Base-by-base conservation (phyloP, 2,329 filamentous ascomycete species). In the Sclerotiophoma versabilis region DNA sequence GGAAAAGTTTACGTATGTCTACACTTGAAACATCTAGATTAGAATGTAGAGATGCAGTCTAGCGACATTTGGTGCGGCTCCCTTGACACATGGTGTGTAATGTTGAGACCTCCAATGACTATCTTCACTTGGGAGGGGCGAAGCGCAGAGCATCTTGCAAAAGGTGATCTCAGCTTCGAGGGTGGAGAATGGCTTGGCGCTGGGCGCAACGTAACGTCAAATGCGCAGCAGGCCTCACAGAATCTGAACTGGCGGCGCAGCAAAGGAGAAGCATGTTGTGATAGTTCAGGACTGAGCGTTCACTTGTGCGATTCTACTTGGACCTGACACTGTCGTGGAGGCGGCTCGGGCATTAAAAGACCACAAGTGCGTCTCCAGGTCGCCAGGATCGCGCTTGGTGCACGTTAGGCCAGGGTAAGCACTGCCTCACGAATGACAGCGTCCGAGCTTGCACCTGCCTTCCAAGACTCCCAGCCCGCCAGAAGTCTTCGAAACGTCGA, bases 381-480 rank as follows among this genome's bases (percentile, higher is more conserved):
- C 20, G 47, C 32, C 53, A 50, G 42, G 36, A 42, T 56, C 53
- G 53, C 53, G 42, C 34, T 51, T 50, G 47, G 20, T 44, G 50
- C 44, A 44, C 23, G 50, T 45, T 34, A 29, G 29, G 36, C 39
- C 41, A 33, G 49, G 50, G 57, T 55, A 43, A 38, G 53, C 59
- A 60, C 59, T 60, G 59, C 59, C 57, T 60, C 59, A 57, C 47
- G 38, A 54, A 52, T 41, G 49, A 48, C 43, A 43, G 36, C 50
- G 57, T 49, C 58, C 43, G 54, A 55, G 59, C 59, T 44, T 22
- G 37, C 26, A 25, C 55, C 41, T 43, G 39, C 36, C 38, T 49
- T 49, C 33, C 29, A 25, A 54, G 50, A 42, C 36, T 27, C 54
- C 32, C 54, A 57, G 57, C 54, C 53, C 44, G 45, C 36, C 43